Conservation (phyloP, 2,329 filamentous ascomycete species). For the Alternaria dauci region DNA sequence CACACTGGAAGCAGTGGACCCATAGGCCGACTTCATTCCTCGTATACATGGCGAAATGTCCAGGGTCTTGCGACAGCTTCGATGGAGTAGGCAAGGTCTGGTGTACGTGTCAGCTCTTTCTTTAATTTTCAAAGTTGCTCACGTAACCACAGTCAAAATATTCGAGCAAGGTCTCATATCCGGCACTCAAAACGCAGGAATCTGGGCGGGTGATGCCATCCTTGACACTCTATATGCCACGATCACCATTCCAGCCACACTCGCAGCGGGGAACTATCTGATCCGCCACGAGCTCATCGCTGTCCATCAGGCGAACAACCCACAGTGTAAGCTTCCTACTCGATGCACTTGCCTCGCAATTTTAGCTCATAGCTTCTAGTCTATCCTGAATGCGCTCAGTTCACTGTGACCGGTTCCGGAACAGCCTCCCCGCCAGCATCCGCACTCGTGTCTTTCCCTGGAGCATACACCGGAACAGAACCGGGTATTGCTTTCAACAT, state of each 20-base stretch:
- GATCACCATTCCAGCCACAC: conserved; percentile 59
- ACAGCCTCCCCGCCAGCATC: conserved; percentile 52
- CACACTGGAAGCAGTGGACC: conserved; percentile 65
- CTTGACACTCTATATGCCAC: conserved; percentile 59
- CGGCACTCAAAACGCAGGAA: conserved; percentile 54
- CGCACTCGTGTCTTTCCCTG: conserved; percentile 56
- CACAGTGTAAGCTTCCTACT: conserved; percentile 49
- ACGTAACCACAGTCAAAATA: conserved; percentile 58
- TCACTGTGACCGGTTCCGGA: conserved; percentile 61
- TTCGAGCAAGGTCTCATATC: conserved; percentile 62
- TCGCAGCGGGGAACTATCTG: conserved; percentile 63
- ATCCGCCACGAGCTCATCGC: conserved; percentile 66
- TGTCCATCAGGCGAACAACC: conserved; percentile 62
- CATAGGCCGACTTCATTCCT: conserved; percentile 65
- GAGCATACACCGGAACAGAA: conserved; percentile 52
- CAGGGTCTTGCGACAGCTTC: conserved; percentile 57
- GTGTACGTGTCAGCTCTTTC: conserved; percentile 33
- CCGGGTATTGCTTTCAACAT: conserved; percentile 55
- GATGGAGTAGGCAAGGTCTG: conserved; percentile 61
- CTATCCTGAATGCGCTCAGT: conserved; percentile 66
- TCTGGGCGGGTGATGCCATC: conserved; percentile 61
- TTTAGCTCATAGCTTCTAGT: conserved; percentile 49
- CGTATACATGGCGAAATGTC: conserved; percentile 63
- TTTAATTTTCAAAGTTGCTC: conserved; percentile 27
- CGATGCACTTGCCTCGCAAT: neutral